A percentile compares a stretch with the other conserved stretches of the same genome.
Evolutionary conservation across 2,329 filamentous ascomycete species (phyloP).

Genomic region (Fusarium dlaminii): DNA sequence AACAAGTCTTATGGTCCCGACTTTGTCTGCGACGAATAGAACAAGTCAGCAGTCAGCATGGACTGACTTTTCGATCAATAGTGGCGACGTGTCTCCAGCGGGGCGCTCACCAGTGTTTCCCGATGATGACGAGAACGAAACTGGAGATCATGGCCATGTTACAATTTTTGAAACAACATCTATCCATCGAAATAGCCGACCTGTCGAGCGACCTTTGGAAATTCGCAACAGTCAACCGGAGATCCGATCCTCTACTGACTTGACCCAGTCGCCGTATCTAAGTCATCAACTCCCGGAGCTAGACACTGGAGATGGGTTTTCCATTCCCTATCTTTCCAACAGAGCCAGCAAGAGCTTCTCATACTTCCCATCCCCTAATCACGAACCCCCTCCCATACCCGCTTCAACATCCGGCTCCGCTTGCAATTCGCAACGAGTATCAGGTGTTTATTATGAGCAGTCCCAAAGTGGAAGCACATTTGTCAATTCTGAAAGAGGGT

Average conservation of each 20-base stretch:
- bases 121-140: constrained; percentile 41
- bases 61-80: constrained; percentile 69
- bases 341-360: constrained; percentile 43
- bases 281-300: constrained; percentile 59
- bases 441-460: constrained; percentile 52
- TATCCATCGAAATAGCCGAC: constrained; percentile 39
- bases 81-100: constrained; percentile 53
- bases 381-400: constrained; percentile 62
- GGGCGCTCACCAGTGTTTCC: constrained; percentile 44
- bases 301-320: constrained; percentile 62
- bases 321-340: constrained; percentile 57
- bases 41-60: constrained; percentile 66
- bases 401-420: constrained; percentile 47
- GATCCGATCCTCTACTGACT: constrained; percentile 39
- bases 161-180: constrained; percentile 47
- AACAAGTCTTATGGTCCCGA: constrained; percentile 59
- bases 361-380: constrained; percentile 55
- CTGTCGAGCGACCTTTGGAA: constrained; percentile 32
- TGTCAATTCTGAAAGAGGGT: constrained; percentile 56
- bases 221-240: constrained; percentile 35
- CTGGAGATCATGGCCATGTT: constrained; percentile 44
- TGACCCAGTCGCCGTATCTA: constrained; percentile 42
- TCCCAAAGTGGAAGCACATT: constrained; percentile 53
- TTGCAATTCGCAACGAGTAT: constrained; percentile 55
- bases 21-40: constrained; percentile 55